Evolutionary conservation across 768 basidiomycete species (phyloP).

Genomic region (Phanerochaete carnosa): DNA sequence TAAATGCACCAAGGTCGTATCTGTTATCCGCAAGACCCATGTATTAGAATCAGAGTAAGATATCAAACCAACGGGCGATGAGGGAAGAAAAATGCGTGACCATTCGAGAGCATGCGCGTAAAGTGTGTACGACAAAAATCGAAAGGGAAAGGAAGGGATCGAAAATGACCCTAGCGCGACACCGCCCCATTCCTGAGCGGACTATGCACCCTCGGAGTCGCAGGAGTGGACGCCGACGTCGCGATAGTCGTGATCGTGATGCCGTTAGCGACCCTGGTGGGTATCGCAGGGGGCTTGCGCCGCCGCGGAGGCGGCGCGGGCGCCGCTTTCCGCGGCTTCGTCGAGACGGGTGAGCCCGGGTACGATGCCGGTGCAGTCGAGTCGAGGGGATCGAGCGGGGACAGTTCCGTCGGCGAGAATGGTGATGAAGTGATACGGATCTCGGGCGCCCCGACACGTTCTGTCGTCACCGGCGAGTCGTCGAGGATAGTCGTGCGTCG

Average conservation of each 20-base stretch:
- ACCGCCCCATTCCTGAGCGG: background rate
- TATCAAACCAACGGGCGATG: background rate
- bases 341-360: conserved; percentile 11
- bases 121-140: background rate
- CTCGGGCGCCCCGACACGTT: conserved; percentile 4
- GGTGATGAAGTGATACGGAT: conserved; percentile 7
- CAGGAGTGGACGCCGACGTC: conserved; percentile 26
- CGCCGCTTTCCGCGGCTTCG: conserved; percentile 38
- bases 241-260: conserved; percentile 60
- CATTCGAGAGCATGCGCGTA: background rate
- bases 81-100: background rate
- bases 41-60: background rate
- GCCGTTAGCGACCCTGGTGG: conserved; percentile 45
- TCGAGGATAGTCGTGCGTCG: conserved; percentile 10
- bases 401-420: background rate
- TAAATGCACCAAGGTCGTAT: background rate
- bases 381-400: background rate
- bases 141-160: background rate
- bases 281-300: conserved; percentile 70
- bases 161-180: background rate
- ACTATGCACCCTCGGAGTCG: background rate
- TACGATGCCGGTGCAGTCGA: conserved; percentile 8
- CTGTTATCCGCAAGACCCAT: background rate
- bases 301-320: conserved; percentile 69
- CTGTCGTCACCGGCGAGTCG: conserved; percentile 11